Evolutionary conservation across 495 filamentous ascomycete genomes (phyloP).

Genomic region (Hypoxylon trugodes): DNA sequence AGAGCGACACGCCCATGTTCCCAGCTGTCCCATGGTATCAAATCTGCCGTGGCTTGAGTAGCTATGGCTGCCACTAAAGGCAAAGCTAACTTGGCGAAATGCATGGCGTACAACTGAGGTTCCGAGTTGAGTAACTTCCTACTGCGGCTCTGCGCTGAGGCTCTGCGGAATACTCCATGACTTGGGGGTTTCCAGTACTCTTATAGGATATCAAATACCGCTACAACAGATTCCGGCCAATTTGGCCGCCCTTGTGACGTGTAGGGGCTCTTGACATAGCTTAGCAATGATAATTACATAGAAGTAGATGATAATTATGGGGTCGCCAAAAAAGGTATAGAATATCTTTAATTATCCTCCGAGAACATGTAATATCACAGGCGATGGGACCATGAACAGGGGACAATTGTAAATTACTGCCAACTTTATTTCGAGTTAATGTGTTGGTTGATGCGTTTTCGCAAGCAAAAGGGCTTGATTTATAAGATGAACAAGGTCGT

Average conservation of each 20-base stretch:
- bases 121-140: not conserved
- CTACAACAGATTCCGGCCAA: not conserved
- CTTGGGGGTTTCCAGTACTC: not conserved
- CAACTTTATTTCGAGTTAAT: not conserved
- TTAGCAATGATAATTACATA: not conserved
- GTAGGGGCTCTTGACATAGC: not conserved
- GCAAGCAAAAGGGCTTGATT: not conserved
- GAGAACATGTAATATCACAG: not conserved
- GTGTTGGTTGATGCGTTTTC: not conserved
- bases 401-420: not conserved
- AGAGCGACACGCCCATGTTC: slow-evolving; percentile 48
- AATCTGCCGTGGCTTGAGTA: slow-evolving; percentile 9
- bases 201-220: slow-evolving; percentile 10
- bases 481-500: not conserved
- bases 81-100: slow-evolving; percentile 6
- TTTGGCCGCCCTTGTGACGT: not conserved
- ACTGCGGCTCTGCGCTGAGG: not conserved
- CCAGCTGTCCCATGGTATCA: slow-evolving; percentile 42
- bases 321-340: not conserved
- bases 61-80: not conserved
- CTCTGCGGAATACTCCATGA: not conserved
- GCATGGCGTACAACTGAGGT: not conserved
- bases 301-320: not conserved
- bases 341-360: not conserved
- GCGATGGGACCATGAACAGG: not conserved